Evolutionary conservation across 2,329 filamentous ascomycete genomes (phyloP).

Genomic region (Penicillium sumatraense): DNA sequence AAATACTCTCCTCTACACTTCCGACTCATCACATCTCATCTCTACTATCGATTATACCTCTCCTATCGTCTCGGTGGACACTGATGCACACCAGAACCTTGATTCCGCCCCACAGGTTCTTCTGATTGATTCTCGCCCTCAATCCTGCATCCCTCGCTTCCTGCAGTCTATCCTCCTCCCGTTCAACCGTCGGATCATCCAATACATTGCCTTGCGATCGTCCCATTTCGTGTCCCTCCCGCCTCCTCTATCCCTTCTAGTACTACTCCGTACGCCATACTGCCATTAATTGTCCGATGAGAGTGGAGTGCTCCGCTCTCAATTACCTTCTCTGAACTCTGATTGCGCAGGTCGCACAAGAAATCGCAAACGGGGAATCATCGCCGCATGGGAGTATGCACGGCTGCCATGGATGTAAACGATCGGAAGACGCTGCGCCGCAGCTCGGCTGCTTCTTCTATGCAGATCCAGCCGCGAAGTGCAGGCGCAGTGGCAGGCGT

Average conservation of each 20-base stretch:
- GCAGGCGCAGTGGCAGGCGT: too few species aligned
- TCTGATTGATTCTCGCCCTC: slow-evolving; percentile 11
- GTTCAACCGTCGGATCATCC: slow-evolving; percentile 9
- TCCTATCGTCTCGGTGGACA: neutral
- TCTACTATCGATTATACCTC: neutral
- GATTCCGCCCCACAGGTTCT: slow-evolving; percentile 18
- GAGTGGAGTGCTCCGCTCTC: slow-evolving; percentile 16
- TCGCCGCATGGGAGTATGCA: slow-evolving; percentile 31
- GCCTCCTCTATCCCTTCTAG: too few species aligned
- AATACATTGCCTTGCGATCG: slow-evolving; percentile 20
- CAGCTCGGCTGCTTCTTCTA: slow-evolving; percentile 29
- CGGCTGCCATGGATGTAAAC: slow-evolving; percentile 28
- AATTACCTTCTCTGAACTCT: slow-evolving; percentile 6
- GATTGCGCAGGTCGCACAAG: slow-evolving; percentile 24
- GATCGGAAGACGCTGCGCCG: slow-evolving; percentile 31
- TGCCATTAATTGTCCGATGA: slow-evolving; percentile 25
- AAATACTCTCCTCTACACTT: neutral
- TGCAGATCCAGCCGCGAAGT: slow-evolving; percentile 28
- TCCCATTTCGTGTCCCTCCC: too few species aligned
- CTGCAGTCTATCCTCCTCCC: slow-evolving; percentile 12
- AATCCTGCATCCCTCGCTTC: slow-evolving; percentile 29
- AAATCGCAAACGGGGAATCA: slow-evolving; percentile 26
- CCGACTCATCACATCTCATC: slow-evolving; percentile 6
- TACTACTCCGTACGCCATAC: too few species aligned
- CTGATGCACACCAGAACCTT: slow-evolving; percentile 6